A percentile compares a stretch with the other conserved stretches of the same genome.
Conservation (phyloP, 768 basidiomycete genomes). For the Boletus sp. region DNA sequence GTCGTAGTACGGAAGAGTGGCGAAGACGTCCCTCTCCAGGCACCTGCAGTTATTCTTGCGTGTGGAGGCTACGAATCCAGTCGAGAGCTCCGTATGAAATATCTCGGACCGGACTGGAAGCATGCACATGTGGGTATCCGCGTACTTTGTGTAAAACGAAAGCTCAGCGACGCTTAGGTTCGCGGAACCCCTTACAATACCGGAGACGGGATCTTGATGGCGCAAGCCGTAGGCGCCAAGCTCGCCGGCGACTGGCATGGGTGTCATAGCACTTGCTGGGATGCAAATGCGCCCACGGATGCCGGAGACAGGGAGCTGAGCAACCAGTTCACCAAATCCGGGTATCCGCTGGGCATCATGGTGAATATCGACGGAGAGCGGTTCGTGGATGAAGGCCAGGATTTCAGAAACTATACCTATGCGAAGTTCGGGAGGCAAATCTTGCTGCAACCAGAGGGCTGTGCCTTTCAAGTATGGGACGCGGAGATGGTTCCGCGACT, state of each 20-base stretch:
- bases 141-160: not conserved
- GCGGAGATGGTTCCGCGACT: conserved; percentile 41
- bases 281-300: conserved; percentile 53
- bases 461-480: conserved; percentile 69
- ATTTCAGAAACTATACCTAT: conserved; percentile 73
- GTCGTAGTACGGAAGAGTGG: conserved; percentile 43
- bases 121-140: conserved; percentile 47
- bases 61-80: conserved; percentile 69
- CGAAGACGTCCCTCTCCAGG: conserved; percentile 34
- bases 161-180: conserved; percentile 39
- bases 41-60: conserved; percentile 55
- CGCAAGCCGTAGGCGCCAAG: conserved; percentile 48
- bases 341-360: conserved; percentile 73
- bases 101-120: conserved; percentile 61
- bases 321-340: conserved; percentile 73
- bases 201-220: conserved; percentile 63
- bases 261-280: conserved; percentile 76
- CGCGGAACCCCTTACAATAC: conserved; percentile 70
- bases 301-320: conserved; percentile 56
- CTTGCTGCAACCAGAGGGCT: conserved; percentile 54
- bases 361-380: conserved; percentile 54
- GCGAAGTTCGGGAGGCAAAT: conserved; percentile 65
- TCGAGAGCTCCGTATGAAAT: conserved; percentile 45
- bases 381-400: conserved; percentile 72
- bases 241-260: conserved; percentile 65